Conservation (phyloP, 1,284 basidiomycete species). For the Fomitopsis pinicola region DNA sequence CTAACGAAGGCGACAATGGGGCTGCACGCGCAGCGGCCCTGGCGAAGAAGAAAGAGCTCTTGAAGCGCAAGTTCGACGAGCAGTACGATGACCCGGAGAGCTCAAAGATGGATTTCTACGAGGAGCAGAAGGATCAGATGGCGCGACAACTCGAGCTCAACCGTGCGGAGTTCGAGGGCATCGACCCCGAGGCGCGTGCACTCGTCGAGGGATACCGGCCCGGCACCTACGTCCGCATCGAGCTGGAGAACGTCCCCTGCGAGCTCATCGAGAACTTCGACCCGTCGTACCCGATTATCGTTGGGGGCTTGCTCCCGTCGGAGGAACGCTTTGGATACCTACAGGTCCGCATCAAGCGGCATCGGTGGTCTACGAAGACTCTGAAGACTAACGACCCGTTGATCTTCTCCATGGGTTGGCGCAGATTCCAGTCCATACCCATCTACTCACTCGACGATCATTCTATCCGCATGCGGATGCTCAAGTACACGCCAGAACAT, state of each 20-base stretch:
- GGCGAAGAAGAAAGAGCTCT: slow-evolving; percentile 83
- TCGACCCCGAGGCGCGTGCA: slow-evolving; percentile 77
- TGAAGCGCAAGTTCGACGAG: slow-evolving; percentile 95
- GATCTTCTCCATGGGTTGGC: slow-evolving; percentile 94
- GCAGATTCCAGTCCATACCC: slow-evolving; percentile 92
- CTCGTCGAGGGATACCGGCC: slow-evolving; percentile 90
- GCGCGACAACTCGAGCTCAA: slow-evolving; percentile 84
- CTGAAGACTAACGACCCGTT: slow-evolving; percentile 98
- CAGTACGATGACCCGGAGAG: slow-evolving; percentile 91
- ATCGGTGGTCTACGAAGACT: slow-evolving; percentile 90
- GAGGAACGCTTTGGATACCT: slow-evolving; percentile 94
- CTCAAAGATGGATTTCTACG: slow-evolving; percentile 82
- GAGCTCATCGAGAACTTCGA: slow-evolving; percentile 96
- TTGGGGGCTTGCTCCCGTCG: slow-evolving; percentile 88
- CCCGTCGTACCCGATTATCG: slow-evolving; percentile 84
- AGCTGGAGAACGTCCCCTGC: slow-evolving; percentile 80
- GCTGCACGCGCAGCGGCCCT: slow-evolving; percentile 53
- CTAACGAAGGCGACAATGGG: slow-evolving; percentile 35
- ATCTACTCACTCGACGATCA: slow-evolving; percentile 98
- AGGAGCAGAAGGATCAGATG: slow-evolving; percentile 90
- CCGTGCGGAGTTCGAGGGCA: slow-evolving; percentile 79
- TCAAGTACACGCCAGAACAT: slow-evolving; percentile 99
- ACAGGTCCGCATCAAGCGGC: slow-evolving; percentile 94
- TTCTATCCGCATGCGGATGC: slow-evolving; percentile 95
- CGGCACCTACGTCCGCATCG: slow-evolving; percentile 93